Evolutionary conservation across 164 flowering plant genomes (phyloP), one percentile per base, ranked within the genome.

Genomic region (Sedum album): DNA sequence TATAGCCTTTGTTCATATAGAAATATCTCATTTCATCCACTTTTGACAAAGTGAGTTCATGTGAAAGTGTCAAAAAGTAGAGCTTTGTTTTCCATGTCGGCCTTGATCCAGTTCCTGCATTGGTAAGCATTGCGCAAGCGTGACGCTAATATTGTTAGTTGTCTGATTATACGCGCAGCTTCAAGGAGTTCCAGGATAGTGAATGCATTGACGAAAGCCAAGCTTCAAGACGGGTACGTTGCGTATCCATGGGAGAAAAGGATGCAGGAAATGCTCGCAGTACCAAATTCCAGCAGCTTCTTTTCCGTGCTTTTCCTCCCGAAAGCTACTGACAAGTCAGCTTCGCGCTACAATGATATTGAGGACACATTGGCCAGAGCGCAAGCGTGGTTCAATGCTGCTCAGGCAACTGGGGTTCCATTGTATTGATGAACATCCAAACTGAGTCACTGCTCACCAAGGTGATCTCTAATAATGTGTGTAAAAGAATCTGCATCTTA

Each of bases 361-460:
- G 97, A 93, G 66, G 96, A 93, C 78, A 91, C 96, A 10, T 85
- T 93, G 68, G 88, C 98, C 4, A 76, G 98, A 70, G 92, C 94
- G 26, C 85, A 93, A 64, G 85, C 94, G 6, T 93, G 98, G 98
- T 92, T 91, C 20, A 77, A 65, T 67, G 85, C 97, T 1, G 79
- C 94, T 76, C 94, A 88, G 67, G 85, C 83, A 15, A 75, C 86
- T n/a, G 98, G 98, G 17, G 90, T 85, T 93, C 98, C 25, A 70
- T 91, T 28, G 87, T 82, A 30, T 88, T 91, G 76, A 83, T 85
- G 84, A 93, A 85, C 69, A 79, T 93, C 66, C 98, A 93, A 70
- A 91, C 97, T 0, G 98, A 93, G 72, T 84, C 98, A 53, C 82
- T 93, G n/a, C 97, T 93, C 41, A 93, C 98, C 55, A 93, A 91